phyloP scores from a whole-genome alignment of 352 stramenopile species.

The Globisporangium spiculum region DNA sequence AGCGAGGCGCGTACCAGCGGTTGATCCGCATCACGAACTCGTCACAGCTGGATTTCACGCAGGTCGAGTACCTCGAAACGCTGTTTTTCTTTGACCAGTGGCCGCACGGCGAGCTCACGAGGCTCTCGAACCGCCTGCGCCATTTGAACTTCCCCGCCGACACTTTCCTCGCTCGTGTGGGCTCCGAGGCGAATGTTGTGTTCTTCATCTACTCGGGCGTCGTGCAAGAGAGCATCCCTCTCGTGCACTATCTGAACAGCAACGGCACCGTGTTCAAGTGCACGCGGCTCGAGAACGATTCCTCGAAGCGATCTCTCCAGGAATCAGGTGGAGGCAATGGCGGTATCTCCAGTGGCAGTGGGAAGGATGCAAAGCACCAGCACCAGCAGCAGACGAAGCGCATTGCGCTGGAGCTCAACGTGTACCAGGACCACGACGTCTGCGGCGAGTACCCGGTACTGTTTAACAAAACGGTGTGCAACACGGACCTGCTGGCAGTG shows the following conservation, averaged over 20 bases:
- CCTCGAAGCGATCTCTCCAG: conserved; percentile 25
- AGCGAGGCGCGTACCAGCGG: conserved; percentile 77
- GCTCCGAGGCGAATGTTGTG: conserved; percentile 62
- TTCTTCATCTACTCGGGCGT: conserved; percentile 81
- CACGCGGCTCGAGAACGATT: conserved; percentile 35
- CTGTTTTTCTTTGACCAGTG: conserved; percentile 79
- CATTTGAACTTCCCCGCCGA: conserved; percentile 64
- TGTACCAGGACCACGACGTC: conserved; percentile 83
- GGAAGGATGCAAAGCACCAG: conserved; percentile 19
- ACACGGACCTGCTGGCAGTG: conserved; percentile 57
- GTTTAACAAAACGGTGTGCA: conserved; percentile 56
- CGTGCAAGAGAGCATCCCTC: conserved; percentile 72
- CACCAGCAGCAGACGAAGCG: conserved; percentile 36
- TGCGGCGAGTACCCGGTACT: conserved; percentile 69
- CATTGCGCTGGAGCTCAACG: conserved; percentile 63
- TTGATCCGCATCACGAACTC: conserved; percentile 82
- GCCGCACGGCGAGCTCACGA: conserved; percentile 68
- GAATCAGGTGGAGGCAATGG: conserved; percentile 17
- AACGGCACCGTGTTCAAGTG: conserved; percentile 63
- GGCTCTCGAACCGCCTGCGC: conserved; percentile 63
- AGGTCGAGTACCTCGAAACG: conserved; percentile 80
- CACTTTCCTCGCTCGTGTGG: conserved; percentile 66
- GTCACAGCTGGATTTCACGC: conserved; percentile 75
- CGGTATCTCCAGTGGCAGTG: conserved; percentile 17
- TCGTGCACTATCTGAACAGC: conserved; percentile 61